Evolutionary conservation across 164 flowering plant genomes (phyloP).

Genomic region (Akebia trifoliata): DNA sequence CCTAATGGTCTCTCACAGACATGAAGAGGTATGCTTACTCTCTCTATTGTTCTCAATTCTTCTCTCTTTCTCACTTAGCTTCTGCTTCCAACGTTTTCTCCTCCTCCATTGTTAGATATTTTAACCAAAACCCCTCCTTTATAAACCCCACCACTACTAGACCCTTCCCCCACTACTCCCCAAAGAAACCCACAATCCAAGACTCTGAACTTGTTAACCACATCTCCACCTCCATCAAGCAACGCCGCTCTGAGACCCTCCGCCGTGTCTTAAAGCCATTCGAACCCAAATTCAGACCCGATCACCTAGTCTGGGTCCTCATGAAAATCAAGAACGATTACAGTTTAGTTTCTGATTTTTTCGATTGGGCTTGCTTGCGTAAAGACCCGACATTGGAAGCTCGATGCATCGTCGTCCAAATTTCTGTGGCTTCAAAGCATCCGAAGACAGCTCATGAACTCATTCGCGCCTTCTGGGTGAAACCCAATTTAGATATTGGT

Average conservation of each 20-base stretch:
- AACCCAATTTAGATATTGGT: constrained; percentile 6
- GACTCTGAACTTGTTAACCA: constrained; percentile 27
- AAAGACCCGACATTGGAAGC: constrained; percentile 21
- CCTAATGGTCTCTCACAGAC: constrained; percentile 12
- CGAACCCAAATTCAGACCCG: constrained; percentile 20
- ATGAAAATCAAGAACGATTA: constrained; percentile 20
- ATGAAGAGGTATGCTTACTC: constrained; percentile 16
- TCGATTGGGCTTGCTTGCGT: constrained; percentile 23
- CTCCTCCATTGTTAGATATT: neutral
- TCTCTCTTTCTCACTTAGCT: neutral
- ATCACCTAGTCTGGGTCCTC: constrained; percentile 28
- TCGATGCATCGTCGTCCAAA: constrained; percentile 21
- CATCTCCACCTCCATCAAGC: constrained; percentile 28
- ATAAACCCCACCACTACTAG: constrained; percentile 1
- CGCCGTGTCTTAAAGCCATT: constrained; percentile 23
- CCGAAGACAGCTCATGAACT: constrained; percentile 18
- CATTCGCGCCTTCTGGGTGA: constrained; percentile 14
- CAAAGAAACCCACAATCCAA: constrained; percentile 24
- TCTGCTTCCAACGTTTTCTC: constrained; percentile 2
- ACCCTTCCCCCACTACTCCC: constrained; percentile 33
- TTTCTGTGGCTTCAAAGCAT: constrained; percentile 21
- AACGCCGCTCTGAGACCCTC: constrained; percentile 27
- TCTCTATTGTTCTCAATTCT: neutral
- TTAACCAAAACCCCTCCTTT: constrained; percentile 13
- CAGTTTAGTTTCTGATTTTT: constrained; percentile 20